A percentile compares a stretch with the other conserved stretches of the same genome.
phyloP scores from a whole-genome alignment of 192 early-diverging fungal genomes.

The Paraglomus brasilianum region DNA sequence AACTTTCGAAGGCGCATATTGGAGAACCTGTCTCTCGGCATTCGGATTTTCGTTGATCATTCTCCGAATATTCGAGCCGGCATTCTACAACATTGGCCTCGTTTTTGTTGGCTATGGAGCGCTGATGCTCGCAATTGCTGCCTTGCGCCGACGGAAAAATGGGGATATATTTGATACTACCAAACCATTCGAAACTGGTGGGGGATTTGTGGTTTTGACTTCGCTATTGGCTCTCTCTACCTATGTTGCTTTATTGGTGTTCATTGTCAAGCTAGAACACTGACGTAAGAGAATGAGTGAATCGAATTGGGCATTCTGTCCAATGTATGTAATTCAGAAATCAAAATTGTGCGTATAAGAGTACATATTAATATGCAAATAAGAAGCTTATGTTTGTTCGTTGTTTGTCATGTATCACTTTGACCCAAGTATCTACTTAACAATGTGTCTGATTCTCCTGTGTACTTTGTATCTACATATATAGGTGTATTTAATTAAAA shows the following conservation, averaged over 20 bases:
- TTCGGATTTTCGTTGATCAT: conserved; percentile 56
- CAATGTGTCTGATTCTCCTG: too few species aligned
- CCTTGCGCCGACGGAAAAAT: conserved; percentile 43
- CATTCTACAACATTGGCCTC: conserved; percentile 57
- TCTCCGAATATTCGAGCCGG: conserved; percentile 52
- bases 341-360: too few species aligned
- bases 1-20: conserved; percentile 64
- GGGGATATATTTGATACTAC: conserved; percentile 55
- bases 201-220: conserved; percentile 52
- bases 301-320: too few species aligned
- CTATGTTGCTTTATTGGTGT: conserved; percentile 44
- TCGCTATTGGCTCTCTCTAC: conserved; percentile 43
- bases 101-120: conserved; percentile 55
- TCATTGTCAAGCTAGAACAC: conserved; percentile 37
- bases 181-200: conserved; percentile 54
- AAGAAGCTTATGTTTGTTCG: too few species aligned
- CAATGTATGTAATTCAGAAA: too few species aligned
- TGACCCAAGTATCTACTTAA: too few species aligned
- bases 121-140: conserved; percentile 48
- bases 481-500: too few species aligned
- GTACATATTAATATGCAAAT: too few species aligned
- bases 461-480: too few species aligned
- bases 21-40: conserved; percentile 53
- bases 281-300: too few species aligned
- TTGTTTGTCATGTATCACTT: too few species aligned